phyloP scores from a whole-genome alignment of 2,329 filamentous ascomycete genomes.

The Ophiostoma quercus region DNA sequence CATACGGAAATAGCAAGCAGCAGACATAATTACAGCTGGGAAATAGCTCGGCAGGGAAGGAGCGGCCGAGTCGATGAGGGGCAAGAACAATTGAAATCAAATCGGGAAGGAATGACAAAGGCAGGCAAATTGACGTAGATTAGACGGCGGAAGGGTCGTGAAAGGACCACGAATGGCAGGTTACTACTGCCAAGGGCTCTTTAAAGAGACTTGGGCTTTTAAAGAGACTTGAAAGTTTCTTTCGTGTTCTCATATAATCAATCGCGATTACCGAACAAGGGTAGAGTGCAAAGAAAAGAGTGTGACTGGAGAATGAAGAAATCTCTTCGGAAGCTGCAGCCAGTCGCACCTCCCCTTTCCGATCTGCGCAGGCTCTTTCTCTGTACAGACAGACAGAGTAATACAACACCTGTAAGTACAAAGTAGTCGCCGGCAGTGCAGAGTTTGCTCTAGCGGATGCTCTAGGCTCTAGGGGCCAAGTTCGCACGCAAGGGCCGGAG shows the following conservation, averaged over 20 bases:
- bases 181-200: too few relatives aligned
- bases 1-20: not conserved
- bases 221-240: too few relatives aligned
- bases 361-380: not conserved
- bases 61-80: constrained; percentile 26
- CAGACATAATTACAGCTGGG: not conserved
- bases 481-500: not conserved
- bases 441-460: constrained; percentile 15
- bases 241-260: not conserved
- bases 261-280: not conserved
- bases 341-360: constrained; percentile 12
- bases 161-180: not conserved
- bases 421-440: constrained; percentile 13
- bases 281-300: not conserved
- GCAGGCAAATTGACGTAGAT: not conserved
- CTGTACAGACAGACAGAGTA: too few relatives aligned
- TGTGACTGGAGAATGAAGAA: constrained; percentile 12
- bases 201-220: too few relatives aligned
- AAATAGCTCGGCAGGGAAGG: constrained; percentile 25
- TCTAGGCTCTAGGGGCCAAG: constrained; percentile 1
- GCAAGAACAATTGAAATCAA: constrained; percentile 24
- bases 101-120: constrained; percentile 17
- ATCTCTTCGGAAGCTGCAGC: constrained; percentile 6
- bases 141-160: too few relatives aligned
- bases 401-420: too few relatives aligned